Conservation (phyloP, 306 rosid species). For the Gleditsia sinensis region DNA sequence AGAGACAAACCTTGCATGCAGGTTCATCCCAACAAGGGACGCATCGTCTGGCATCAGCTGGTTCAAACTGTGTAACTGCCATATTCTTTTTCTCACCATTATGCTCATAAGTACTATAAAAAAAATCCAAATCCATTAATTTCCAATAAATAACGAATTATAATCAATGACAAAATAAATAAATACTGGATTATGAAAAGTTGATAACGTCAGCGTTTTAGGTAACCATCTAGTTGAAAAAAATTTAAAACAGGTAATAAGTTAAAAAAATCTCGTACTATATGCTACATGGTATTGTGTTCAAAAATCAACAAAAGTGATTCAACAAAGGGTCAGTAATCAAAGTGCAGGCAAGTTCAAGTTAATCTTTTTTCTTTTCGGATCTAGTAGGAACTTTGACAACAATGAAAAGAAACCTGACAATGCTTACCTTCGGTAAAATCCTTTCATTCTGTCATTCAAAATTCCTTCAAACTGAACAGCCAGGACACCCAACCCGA, state of each 20-base stretch:
- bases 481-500: conserved; percentile 65
- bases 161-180: not conserved
- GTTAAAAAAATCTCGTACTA: not conserved
- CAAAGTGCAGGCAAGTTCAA: conserved; percentile 17
- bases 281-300: not conserved
- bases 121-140: conserved; percentile 14
- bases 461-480: conserved; percentile 74
- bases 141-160: conserved; percentile 1
- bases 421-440: conserved; percentile 69
- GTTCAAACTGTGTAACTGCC: conserved; percentile 99
- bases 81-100: conserved; percentile 85
- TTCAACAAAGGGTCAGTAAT: not conserved
- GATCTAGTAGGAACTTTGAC: not conserved
- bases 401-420: not conserved
- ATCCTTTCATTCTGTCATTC: conserved; percentile 91
- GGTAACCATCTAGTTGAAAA: not conserved
- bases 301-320: not conserved
- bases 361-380: not conserved
- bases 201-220: not conserved
- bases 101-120: conserved; percentile 67
- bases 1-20: conserved; percentile 77
- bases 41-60: conserved; percentile 96
- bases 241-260: not conserved
- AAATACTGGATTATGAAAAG: not conserved
- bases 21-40: conserved; percentile 99